These are phyloP conservation scores for Omphalea diandra DNA, from an alignment of 441 rosid genomes.

Conservation along the genomic window DNA sequence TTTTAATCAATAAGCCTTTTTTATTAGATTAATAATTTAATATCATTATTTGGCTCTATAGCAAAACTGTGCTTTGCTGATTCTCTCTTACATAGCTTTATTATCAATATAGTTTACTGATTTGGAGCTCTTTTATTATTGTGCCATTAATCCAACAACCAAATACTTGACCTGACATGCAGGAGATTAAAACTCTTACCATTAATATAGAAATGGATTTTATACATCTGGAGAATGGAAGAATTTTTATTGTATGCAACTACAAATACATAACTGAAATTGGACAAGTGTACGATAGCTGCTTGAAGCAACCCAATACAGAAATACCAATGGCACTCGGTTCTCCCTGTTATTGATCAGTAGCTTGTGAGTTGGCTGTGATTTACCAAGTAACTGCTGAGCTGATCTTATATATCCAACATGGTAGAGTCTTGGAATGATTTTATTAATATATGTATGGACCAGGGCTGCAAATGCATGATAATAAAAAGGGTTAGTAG, in stretches of 20 bases:
- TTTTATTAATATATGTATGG: background rate
- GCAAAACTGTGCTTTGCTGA: too few species aligned
- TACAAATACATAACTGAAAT: background rate
- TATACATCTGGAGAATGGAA: background rate
- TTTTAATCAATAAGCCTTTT: too few species aligned
- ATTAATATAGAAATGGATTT: background rate
- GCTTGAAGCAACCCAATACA: background rate
- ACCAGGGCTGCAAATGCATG: slow-evolving; percentile 2
- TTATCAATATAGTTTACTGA: too few species aligned
- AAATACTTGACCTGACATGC: too few species aligned
- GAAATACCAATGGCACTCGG: background rate
- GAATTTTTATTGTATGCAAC: background rate
- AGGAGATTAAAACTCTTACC: too few species aligned
- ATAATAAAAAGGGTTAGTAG: background rate
- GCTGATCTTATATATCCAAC: background rate
- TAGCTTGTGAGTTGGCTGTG: background rate
- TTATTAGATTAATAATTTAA: too few species aligned
- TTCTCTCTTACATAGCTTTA: too few species aligned
- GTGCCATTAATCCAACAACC: background rate
- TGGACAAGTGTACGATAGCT: background rate
- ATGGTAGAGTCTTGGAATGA: background rate
- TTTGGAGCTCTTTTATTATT: too few species aligned
- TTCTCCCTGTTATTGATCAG: background rate
- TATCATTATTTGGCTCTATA: too few species aligned
- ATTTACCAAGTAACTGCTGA: background rate